Conservation (phyloP, 1,284 basidiomycete genomes). For the Volvariella surrecta region DNA sequence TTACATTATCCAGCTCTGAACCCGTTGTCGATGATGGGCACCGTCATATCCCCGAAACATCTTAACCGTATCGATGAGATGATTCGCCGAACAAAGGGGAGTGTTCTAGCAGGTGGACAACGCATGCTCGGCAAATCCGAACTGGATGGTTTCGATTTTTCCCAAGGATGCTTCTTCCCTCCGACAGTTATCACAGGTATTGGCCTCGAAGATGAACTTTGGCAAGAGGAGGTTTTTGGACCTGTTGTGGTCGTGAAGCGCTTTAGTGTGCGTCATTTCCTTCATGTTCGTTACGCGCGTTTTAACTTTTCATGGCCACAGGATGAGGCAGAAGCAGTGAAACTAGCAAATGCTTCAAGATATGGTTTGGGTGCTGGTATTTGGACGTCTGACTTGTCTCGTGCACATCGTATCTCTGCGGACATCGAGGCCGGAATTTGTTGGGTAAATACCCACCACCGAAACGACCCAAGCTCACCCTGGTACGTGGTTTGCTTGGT, state of each 20-base stretch:
- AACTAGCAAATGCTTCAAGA: conserved; percentile 64
- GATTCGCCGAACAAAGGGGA: conserved; percentile 39
- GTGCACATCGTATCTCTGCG: conserved; percentile 62
- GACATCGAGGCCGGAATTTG: conserved; percentile 67
- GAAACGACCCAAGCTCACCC: conserved; percentile 81
- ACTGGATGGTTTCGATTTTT: conserved; percentile 63
- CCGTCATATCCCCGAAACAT: conserved; percentile 60
- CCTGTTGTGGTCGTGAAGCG: conserved; percentile 65
- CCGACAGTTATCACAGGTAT: conserved; percentile 67
- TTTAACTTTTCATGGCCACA: conserved; percentile 15
- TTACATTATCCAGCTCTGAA: conserved; percentile 45
- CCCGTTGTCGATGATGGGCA: conserved; percentile 64
- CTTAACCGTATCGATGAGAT: conserved; percentile 55
- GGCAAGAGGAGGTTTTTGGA: conserved; percentile 78
- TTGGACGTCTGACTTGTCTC: conserved; percentile 68
- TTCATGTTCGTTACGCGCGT: too few relatives aligned
- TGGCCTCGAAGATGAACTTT: conserved; percentile 51
- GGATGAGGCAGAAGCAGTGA: conserved; percentile 58
- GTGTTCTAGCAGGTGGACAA: conserved; percentile 56
- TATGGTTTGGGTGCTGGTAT: conserved; percentile 77
- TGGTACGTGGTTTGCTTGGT: conserved; percentile 40
- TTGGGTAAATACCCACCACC: conserved; percentile 83
- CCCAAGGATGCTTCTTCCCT: conserved; percentile 62
- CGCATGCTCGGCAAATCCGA: conserved; percentile 50
- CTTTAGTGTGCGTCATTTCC: conserved; percentile 40